Evolutionary conservation across 202 grass and related monocot species (phyloP).

Genomic region (Eragrostis tef): DNA sequence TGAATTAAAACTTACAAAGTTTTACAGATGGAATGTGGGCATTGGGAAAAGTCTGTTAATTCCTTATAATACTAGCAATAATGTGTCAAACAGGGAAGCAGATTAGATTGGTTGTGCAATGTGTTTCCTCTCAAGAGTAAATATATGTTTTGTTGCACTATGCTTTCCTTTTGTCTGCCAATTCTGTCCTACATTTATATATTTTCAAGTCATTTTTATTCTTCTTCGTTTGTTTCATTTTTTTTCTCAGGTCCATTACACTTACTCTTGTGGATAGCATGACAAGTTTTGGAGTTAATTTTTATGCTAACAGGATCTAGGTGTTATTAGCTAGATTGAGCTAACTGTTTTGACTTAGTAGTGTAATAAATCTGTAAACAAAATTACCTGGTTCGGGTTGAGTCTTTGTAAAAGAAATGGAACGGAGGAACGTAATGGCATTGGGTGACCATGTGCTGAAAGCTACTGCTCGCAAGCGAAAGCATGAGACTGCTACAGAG

Average conservation of each 20-base stretch:
- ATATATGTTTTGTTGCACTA: neutral
- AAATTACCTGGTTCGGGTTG: conserved; percentile 37
- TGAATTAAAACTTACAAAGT: neutral
- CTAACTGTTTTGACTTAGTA: conserved; percentile 36
- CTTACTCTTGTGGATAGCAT: conserved; percentile 41
- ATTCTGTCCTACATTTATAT: neutral
- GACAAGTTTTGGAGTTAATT: conserved; percentile 39
- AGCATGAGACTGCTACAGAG: conserved; percentile 35
- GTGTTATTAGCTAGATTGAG: conserved; percentile 46
- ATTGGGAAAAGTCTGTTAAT: neutral
- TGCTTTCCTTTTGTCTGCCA: conserved; percentile 17
- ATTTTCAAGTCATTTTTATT: conserved; percentile 46
- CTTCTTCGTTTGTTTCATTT: neutral
- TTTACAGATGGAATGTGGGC: neutral
- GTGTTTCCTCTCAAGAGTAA: conserved; percentile 1
- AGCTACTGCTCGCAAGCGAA: conserved; percentile 52
- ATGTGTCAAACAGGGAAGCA: neutral
- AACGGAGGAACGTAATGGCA: conserved; percentile 52
- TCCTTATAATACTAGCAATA: neutral
- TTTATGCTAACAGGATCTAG: conserved; percentile 43
- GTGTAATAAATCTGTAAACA: conserved; percentile 55
- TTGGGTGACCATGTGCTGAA: conserved; percentile 52
- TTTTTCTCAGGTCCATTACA: conserved; percentile 52
- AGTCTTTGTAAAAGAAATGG: conserved; percentile 52
- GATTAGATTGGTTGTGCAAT: conserved; percentile 26